phyloP scores from a whole-genome alignment of 768 basidiomycete genomes.

The Suillus luteus region DNA sequence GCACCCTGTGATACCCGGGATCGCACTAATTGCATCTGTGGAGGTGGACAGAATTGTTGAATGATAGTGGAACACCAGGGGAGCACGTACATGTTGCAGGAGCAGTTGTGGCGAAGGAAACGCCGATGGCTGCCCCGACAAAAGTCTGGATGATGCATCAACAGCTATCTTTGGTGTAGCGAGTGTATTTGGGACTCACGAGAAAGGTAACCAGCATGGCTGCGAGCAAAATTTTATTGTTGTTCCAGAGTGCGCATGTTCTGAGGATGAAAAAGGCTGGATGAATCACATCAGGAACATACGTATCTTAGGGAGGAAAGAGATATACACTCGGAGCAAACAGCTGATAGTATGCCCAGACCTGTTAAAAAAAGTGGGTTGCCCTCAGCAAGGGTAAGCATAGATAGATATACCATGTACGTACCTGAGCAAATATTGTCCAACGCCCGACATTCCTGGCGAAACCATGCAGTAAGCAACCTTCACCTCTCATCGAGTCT shows the following conservation, averaged over 20 bases:
- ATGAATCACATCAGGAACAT: neutral
- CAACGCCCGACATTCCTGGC: neutral
- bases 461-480: neutral
- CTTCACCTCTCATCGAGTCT: neutral
- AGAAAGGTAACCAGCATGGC: neutral
- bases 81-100: neutral
- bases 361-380: neutral
- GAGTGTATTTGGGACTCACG: neutral
- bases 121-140: neutral
- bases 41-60: neutral
- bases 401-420: no score
- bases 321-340: neutral
- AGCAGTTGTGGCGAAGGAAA: neutral
- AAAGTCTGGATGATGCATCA: neutral
- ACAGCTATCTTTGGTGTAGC: neutral
- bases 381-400: neutral
- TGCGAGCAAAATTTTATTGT: neutral
- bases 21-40: neutral
- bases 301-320: neutral
- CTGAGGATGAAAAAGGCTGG: neutral
- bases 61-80: neutral
- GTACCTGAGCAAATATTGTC: neutral
- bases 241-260: neutral
- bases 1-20: slow-evolving; percentile 1
- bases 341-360: neutral